A percentile compares a stretch with the other conserved stretches of the same genome.
phyloP scores from a whole-genome alignment of 208 protist genomes.

The Wallacemonas sp. region DNA sequence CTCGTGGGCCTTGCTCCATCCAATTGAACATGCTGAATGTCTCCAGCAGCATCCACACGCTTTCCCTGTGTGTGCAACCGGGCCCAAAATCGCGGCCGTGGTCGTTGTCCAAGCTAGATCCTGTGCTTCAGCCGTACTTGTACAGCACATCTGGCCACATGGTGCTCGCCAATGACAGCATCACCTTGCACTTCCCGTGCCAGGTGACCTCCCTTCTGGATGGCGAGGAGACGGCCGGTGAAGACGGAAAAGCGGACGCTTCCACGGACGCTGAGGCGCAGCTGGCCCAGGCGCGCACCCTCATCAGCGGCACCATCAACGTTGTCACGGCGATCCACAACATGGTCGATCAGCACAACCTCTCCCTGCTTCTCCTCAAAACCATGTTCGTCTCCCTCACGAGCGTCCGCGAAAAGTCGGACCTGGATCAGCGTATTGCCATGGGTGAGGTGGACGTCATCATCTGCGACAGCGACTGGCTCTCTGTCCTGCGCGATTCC shows the following conservation, averaged over 20 bases:
- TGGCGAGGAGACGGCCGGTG: slow-evolving; percentile 45
- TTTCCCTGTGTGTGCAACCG: slow-evolving; percentile 53
- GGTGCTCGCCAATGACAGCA: slow-evolving; percentile 33
- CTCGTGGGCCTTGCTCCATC: slow-evolving; percentile 39
- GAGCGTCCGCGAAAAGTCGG: slow-evolving; percentile 65
- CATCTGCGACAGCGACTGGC: slow-evolving; percentile 86
- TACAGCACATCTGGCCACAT: slow-evolving; percentile 56
- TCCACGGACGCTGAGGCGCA: slow-evolving; percentile 40
- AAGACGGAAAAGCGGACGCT: slow-evolving; percentile 23
- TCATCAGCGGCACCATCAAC: slow-evolving; percentile 89
- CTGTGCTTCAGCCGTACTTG: slow-evolving; percentile 43
- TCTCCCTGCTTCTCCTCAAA: slow-evolving; percentile 86
- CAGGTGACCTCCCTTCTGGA: slow-evolving; percentile 79
- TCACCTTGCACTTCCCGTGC: slow-evolving; percentile 80
- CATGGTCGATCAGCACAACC: slow-evolving; percentile 89
- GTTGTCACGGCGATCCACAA: slow-evolving; percentile 84
- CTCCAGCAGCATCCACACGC: slow-evolving; percentile 57
- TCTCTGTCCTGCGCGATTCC: slow-evolving; percentile 66
- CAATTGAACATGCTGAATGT: slow-evolving; percentile 66
- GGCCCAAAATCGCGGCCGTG: slow-evolving; percentile 32
- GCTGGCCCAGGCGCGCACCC: slow-evolving; percentile 72
- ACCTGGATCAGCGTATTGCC: slow-evolving; percentile 76
- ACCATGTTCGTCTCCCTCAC: slow-evolving; percentile 91
- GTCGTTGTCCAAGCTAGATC: slow-evolving; percentile 33
- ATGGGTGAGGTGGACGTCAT: slow-evolving; percentile 86